Conservation (phyloP, 768 basidiomycete species). For the Lentinula sp. region DNA sequence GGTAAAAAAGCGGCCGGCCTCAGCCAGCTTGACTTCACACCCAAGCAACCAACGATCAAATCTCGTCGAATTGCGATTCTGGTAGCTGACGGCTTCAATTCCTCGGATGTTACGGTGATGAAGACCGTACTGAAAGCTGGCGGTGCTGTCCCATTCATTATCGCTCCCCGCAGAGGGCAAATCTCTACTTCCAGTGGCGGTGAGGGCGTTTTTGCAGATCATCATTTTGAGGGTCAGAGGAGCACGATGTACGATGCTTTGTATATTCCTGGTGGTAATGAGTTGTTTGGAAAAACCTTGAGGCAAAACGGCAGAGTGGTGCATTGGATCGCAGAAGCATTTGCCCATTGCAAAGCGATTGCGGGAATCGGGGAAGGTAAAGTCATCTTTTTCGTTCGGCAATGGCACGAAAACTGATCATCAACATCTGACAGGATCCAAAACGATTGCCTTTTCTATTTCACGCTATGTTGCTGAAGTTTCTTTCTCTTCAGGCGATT, state of each 20-base stretch:
- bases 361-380: constrained; percentile 70
- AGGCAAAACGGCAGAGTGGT: constrained; percentile 59
- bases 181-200: constrained; percentile 30
- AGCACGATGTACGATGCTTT: constrained; percentile 84
- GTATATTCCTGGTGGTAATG: constrained; percentile 64
- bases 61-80: constrained; percentile 74
- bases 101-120: constrained; percentile 50
- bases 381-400: constrained; percentile 12
- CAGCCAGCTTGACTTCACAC: constrained; percentile 51
- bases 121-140: constrained; percentile 35
- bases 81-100: constrained; percentile 69
- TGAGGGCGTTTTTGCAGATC: constrained; percentile 45
- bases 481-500: constrained; percentile 26
- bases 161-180: constrained; percentile 63
- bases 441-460: constrained; percentile 16
- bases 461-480: constrained; percentile 33
- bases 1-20: constrained; percentile 50
- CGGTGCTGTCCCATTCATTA: constrained; percentile 52
- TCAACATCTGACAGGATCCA: no score
- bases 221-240: constrained; percentile 72
- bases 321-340: constrained; percentile 84
- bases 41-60: constrained; percentile 52
- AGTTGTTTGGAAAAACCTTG: constrained; percentile 50
- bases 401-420: no score
- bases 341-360: constrained; percentile 82